These are phyloP conservation scores for Cadophora malorum DNA, from an alignment of 2,329 filamentous ascomycete genomes.

Conservation along the genomic window DNA sequence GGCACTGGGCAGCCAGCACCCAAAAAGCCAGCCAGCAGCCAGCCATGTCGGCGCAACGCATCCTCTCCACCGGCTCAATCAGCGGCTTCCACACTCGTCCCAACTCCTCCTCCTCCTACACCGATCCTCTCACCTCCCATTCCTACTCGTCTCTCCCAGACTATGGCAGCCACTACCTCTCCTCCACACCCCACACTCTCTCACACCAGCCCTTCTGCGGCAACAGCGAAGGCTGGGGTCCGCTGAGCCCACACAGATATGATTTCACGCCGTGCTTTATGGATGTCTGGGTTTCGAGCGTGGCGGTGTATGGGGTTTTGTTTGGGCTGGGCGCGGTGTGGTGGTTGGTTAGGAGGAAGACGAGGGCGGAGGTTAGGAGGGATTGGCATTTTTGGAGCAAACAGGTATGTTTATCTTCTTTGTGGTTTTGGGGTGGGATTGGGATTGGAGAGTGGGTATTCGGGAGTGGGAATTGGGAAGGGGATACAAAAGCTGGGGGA, in stretches of 20 bases:
- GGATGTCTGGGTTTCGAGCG: conserved; percentile 83
- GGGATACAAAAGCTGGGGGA: neutral
- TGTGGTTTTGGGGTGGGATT: too few relatives aligned
- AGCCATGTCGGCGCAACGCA: conserved; percentile 35
- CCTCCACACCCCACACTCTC: conserved; percentile 45
- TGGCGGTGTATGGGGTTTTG: conserved; percentile 80
- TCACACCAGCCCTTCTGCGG: conserved; percentile 76
- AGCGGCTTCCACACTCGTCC: conserved; percentile 58
- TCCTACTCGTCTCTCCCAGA: too few relatives aligned
- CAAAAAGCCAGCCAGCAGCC: neutral
- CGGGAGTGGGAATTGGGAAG: neutral
- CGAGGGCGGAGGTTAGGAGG: conserved; percentile 72
- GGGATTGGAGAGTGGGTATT: neutral
- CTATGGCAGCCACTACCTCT: conserved; percentile 64
- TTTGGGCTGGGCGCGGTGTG: conserved; percentile 79
- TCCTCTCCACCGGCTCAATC: conserved; percentile 63
- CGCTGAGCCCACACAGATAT: conserved; percentile 83
- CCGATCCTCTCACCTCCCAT: too few relatives aligned
- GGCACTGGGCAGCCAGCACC: conserved; percentile 6
- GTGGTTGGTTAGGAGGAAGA: conserved; percentile 76
- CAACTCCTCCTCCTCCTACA: conserved; percentile 50
- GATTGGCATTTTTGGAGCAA: conserved; percentile 95
- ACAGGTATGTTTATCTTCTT: conserved; percentile 79
- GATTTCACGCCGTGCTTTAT: conserved; percentile 98
- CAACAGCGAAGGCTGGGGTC: conserved; percentile 94